Evolutionary conservation across 176 grass and related monocot genomes (phyloP).

Genomic region (Musa itinerans): DNA sequence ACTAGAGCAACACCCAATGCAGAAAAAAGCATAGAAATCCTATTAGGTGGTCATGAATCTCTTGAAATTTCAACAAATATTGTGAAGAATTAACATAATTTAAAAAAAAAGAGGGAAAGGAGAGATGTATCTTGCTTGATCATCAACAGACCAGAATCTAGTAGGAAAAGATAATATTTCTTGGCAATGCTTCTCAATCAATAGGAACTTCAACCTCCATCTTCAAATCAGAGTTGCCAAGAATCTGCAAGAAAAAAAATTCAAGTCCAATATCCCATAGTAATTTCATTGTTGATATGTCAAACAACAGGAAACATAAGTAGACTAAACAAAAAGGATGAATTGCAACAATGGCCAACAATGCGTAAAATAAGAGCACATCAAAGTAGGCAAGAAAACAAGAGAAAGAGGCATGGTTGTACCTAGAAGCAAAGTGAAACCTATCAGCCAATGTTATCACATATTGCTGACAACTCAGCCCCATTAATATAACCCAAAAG

Average conservation of each 20-base stretch:
- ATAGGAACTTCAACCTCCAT: conserved; percentile 94
- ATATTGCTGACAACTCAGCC: not conserved
- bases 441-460: not conserved
- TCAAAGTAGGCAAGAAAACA: not conserved
- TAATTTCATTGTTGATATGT: not conserved
- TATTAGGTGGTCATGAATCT: not conserved
- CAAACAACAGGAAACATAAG: not conserved
- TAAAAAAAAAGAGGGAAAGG: not conserved
- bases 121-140: not conserved
- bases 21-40: not conserved
- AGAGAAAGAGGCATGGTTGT: not conserved
- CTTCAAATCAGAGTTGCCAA: conserved; percentile 65
- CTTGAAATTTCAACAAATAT: not conserved
- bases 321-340: not conserved
- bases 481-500: not conserved
- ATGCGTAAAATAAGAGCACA: not conserved
- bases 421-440: not conserved
- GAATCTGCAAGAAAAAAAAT: conserved; percentile 33
- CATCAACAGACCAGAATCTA: not conserved
- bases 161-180: not conserved
- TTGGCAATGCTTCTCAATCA: conserved; percentile 35
- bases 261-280: not conserved
- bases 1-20: not conserved
- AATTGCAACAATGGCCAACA: not conserved
- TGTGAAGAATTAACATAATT: not conserved